Conservation (phyloP, 768 basidiomycete species). For the Trametes punicea region DNA sequence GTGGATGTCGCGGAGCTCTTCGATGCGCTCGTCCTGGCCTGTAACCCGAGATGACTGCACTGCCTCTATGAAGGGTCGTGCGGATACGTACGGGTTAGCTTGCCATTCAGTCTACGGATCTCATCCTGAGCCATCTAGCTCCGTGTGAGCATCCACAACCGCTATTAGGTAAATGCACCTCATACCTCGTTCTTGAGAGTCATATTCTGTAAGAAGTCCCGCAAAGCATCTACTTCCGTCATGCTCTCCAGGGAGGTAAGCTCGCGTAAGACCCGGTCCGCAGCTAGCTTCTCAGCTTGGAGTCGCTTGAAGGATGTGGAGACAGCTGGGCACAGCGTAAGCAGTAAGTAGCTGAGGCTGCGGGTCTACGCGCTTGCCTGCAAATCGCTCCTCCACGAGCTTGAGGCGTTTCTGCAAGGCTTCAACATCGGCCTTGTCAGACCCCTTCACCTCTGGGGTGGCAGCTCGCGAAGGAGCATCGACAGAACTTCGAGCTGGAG, state of each 20-base stretch:
- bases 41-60: not conserved
- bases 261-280: slow-evolving; percentile 65
- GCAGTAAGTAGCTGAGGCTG: not conserved
- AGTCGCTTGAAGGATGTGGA: slow-evolving; percentile 74
- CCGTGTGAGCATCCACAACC: not conserved
- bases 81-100: slow-evolving; percentile 60
- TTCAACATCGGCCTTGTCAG: slow-evolving; percentile 42
- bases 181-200: slow-evolving; percentile 69
- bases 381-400: slow-evolving; percentile 73
- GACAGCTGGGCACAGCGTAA: slow-evolving; percentile 49
- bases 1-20: slow-evolving; percentile 84
- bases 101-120: slow-evolving; percentile 67
- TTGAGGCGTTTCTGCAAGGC: slow-evolving; percentile 61
- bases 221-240: slow-evolving; percentile 61
- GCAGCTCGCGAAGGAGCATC: slow-evolving; percentile 1
- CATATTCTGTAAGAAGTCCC: slow-evolving; percentile 68
- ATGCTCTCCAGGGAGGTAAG: slow-evolving; percentile 68
- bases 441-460: not conserved
- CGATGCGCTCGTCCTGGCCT: slow-evolving; percentile 84
- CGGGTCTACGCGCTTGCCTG: slow-evolving; percentile 43
- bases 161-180: not conserved
- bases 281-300: slow-evolving; percentile 66
- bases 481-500: not conserved
- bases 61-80: not conserved
- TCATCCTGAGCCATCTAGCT: slow-evolving; percentile 70